Conservation (phyloP, 305 asterid genomes). For the Solanum hybrid region DNA sequence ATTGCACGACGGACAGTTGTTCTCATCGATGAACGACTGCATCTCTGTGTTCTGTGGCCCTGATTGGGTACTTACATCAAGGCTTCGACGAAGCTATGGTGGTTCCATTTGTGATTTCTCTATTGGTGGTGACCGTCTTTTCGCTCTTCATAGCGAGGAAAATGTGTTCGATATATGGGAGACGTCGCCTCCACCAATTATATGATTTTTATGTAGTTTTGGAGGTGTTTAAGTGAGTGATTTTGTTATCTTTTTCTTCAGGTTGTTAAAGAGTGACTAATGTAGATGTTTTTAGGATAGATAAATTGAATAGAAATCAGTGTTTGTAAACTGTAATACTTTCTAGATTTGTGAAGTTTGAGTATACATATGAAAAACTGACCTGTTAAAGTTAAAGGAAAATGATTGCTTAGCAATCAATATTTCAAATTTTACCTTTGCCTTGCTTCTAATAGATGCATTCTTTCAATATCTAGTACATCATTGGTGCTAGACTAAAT, state of each 20-base stretch:
- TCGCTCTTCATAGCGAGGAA: slow-evolving; percentile 82
- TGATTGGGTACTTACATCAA: slow-evolving; percentile 66
- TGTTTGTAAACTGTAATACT: slow-evolving; percentile 4
- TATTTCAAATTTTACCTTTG: slow-evolving; percentile 10
- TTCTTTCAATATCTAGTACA: not conserved
- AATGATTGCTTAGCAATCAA: slow-evolving; percentile 41
- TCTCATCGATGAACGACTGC: slow-evolving; percentile 76
- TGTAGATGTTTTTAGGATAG: slow-evolving; percentile 9
- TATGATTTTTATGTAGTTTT: slow-evolving; percentile 27
- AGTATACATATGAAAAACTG: slow-evolving; percentile 11
- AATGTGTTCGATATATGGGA: slow-evolving; percentile 89
- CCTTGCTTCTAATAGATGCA: slow-evolving; percentile 17
- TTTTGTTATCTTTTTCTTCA: slow-evolving; percentile 11
- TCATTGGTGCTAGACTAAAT: not conserved
- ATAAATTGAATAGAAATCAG: not conserved
- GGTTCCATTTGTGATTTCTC: slow-evolving; percentile 90
- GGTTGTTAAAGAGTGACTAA: slow-evolving; percentile 5
- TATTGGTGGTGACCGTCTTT: slow-evolving; percentile 77
- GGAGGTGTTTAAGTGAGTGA: not conserved
- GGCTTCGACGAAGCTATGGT: slow-evolving; percentile 56
- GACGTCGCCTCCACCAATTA: slow-evolving; percentile 50
- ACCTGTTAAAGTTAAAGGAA: slow-evolving; percentile 17
- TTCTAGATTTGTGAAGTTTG: slow-evolving; percentile 11
- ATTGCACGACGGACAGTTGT: slow-evolving; percentile 62
- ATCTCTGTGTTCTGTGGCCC: slow-evolving; percentile 76